Percentiles rank a stretch among this genome's conserved stretches.
phyloP scores from a whole-genome alignment of 148 eudicot species.

The Arbutus unedo region DNA sequence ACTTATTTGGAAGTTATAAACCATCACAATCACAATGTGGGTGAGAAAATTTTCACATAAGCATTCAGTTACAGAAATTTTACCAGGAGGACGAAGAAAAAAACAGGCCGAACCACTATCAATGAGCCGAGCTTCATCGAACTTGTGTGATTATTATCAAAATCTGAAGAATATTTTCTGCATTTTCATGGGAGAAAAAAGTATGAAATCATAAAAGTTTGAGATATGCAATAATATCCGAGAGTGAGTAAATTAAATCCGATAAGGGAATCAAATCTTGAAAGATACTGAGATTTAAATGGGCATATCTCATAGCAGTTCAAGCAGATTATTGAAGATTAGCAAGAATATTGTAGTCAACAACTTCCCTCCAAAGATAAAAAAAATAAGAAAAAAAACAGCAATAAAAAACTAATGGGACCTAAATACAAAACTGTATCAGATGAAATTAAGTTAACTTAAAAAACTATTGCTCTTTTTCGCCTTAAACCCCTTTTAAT shows the following conservation, averaged over 20 bases:
- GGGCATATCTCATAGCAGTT: not conserved
- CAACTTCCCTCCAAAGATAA: not conserved
- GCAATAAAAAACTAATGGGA: no score
- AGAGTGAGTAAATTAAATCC: not conserved
- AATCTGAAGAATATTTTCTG: not conserved
- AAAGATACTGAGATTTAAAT: not conserved
- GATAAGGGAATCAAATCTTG: not conserved
- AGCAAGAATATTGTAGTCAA: not conserved
- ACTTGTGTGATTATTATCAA: slow-evolving; percentile 7
- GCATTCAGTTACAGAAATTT: not conserved
- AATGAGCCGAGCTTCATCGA: slow-evolving; percentile 16
- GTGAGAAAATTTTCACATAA: not conserved
- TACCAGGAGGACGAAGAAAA: slow-evolving; percentile 40
- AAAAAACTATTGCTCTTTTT: not conserved
- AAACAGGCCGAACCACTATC: slow-evolving; percentile 26
- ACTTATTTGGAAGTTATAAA: not conserved
- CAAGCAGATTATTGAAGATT: not conserved
- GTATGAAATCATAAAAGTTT: not conserved
- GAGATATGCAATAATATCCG: not conserved
- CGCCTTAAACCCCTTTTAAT: not conserved
- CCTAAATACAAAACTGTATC: not conserved
- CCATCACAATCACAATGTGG: not conserved
- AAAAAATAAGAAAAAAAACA: not conserved
- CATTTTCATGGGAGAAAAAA: not conserved
- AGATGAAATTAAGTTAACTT: not conserved